phyloP scores from a whole-genome alignment of 176 grass and related monocot genomes.

The Oryza coarctata region DNA sequence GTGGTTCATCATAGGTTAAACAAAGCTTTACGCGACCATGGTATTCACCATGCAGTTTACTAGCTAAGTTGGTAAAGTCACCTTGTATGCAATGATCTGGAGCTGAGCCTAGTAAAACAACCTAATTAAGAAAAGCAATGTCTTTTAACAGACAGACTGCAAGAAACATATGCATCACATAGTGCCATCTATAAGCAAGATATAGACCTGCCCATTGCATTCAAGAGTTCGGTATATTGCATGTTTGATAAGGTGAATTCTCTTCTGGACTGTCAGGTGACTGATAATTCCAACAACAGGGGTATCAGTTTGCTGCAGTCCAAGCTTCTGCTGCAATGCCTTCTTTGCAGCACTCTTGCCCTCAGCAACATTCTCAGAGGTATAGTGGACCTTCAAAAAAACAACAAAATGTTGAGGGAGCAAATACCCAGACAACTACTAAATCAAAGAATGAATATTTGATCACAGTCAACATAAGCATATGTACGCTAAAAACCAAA shows the following conservation, averaged over 20 bases:
- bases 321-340: conserved; percentile 81
- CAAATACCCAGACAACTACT: not conserved
- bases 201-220: conserved; percentile 72
- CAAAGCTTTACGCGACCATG: conserved; percentile 65
- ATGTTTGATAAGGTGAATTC: conserved; percentile 99
- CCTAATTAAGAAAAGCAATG: conserved; percentile 41
- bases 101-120: conserved; percentile 90
- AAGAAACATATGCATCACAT: not conserved
- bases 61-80: conserved; percentile 72
- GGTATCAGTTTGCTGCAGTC: conserved; percentile 63
- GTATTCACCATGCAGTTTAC: conserved; percentile 68
- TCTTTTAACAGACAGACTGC: conserved; percentile 11
- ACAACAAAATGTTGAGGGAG: conserved; percentile 5
- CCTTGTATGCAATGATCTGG: conserved; percentile 88
- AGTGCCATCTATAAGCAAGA: not conserved
- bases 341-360: conserved; percentile 89
- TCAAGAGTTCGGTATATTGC: conserved; percentile 69
- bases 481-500: not conserved
- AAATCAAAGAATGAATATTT: not conserved
- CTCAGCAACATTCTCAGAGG: conserved; percentile 79
- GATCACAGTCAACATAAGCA: not conserved
- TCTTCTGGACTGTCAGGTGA: conserved; percentile 90
- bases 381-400: conserved; percentile 67
- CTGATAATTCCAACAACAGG: conserved; percentile 86
- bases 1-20: conserved; percentile 87